A percentile compares a stretch with the other conserved stretches of the same genome.
Evolutionary conservation across 2,329 filamentous ascomycete species (phyloP).

Genomic region (Immersiporthe knoxdaviesiana): DNA sequence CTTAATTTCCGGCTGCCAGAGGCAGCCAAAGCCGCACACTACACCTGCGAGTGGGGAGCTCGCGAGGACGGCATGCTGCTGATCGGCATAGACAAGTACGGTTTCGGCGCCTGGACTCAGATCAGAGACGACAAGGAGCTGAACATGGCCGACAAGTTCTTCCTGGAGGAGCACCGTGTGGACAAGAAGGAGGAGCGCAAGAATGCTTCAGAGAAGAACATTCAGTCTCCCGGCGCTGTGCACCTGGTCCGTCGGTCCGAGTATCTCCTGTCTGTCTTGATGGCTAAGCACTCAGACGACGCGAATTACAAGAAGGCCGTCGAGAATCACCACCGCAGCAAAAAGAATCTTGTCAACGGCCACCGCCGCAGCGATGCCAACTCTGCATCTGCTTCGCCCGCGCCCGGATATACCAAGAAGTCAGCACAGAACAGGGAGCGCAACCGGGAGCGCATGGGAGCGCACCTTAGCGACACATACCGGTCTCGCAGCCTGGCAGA

Average conservation of each 20-base stretch:
- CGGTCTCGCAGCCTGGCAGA: slow-evolving; percentile 55
- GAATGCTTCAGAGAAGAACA: slow-evolving; percentile 76
- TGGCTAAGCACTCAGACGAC: slow-evolving; percentile 80
- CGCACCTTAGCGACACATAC: slow-evolving; percentile 52
- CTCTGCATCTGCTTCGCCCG: slow-evolving; percentile 73
- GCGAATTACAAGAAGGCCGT: slow-evolving; percentile 75
- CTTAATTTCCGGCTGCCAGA: slow-evolving; percentile 84
- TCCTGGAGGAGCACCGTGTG: slow-evolving; percentile 96
- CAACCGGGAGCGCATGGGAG: slow-evolving; percentile 53
- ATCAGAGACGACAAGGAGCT: slow-evolving; percentile 92
- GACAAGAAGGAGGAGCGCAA: slow-evolving; percentile 94
- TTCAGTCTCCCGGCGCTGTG: slow-evolving; percentile 94
- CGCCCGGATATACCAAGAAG: slow-evolving; percentile 57
- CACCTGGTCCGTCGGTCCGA: slow-evolving; percentile 94
- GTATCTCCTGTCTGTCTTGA: slow-evolving; percentile 92
- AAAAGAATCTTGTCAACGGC: slow-evolving; percentile 73
- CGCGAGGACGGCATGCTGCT: slow-evolving; percentile 97
- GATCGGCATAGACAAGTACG: slow-evolving; percentile 88
- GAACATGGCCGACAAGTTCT: slow-evolving; percentile 86
- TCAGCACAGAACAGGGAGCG: slow-evolving; percentile 50
- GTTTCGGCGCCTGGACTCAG: slow-evolving; percentile 92
- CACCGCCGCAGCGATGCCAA: slow-evolving; percentile 62
- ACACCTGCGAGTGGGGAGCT: slow-evolving; percentile 88
- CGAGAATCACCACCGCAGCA: slow-evolving; percentile 93
- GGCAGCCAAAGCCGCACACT: slow-evolving; percentile 88